These are phyloP conservation scores for Aspergillus sp. DNA, from an alignment of 2,329 filamentous ascomycete species.

Conservation along the genomic window DNA sequence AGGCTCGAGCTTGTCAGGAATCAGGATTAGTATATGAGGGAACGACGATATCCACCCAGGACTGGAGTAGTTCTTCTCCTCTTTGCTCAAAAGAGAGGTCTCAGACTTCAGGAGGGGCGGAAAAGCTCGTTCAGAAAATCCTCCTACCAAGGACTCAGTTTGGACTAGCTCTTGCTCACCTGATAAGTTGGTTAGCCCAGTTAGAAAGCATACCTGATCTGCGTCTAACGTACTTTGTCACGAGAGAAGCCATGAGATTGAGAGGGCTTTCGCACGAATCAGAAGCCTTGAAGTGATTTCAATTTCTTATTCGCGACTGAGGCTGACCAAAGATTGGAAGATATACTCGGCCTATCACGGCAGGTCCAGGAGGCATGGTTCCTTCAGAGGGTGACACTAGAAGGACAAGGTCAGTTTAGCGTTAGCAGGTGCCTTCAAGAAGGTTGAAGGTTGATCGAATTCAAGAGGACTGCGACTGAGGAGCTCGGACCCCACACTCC, in stretches of 20 bases:
- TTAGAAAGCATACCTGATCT: slow-evolving; percentile 16
- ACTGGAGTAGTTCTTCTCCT: background rate
- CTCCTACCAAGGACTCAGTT: slow-evolving; percentile 8
- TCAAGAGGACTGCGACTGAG: background rate
- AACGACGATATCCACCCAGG: background rate
- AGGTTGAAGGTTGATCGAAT: background rate
- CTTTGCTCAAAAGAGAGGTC: background rate
- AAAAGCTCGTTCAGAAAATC: slow-evolving; percentile 3
- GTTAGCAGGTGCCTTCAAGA: slow-evolving; percentile 14
- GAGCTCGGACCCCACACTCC: slow-evolving; percentile 25
- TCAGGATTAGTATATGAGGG: background rate
- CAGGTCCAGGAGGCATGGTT: slow-evolving; percentile 14
- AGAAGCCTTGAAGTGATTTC: slow-evolving; percentile 15
- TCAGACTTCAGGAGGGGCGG: background rate
- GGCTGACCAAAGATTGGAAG: slow-evolving; percentile 13
- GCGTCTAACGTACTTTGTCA: slow-evolving; percentile 25
- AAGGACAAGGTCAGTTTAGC: background rate
- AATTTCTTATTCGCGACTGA: slow-evolving; percentile 18
- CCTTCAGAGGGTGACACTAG: slow-evolving; percentile 9
- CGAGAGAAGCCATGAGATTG: slow-evolving; percentile 14
- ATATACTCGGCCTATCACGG: slow-evolving; percentile 19
- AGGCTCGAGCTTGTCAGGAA: slow-evolving; percentile 9
- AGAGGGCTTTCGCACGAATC: slow-evolving; percentile 15
- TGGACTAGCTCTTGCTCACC: background rate
- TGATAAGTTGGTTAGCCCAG: slow-evolving; percentile 12